Evolutionary conservation across 768 basidiomycete genomes (phyloP), one percentile per base, ranked within the genome.

Genomic region (Chalciporus piperatus): DNA sequence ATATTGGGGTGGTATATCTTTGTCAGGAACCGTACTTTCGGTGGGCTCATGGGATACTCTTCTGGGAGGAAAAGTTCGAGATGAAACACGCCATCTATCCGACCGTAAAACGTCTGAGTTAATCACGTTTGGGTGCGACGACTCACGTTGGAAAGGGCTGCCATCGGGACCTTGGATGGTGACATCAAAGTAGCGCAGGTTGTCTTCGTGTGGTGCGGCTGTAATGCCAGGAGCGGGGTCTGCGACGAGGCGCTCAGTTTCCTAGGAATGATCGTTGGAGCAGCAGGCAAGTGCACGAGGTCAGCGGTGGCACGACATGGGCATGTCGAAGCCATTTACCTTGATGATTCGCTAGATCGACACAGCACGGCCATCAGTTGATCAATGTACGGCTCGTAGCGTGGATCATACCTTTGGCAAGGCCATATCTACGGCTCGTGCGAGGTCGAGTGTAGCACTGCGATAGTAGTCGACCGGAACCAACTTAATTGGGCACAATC

Each of bases 1-100:
- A 99, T 99, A 71, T 99, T 99, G 43, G 97, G 95, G 71, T 98
- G 94, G 76, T 96, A 95, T 76, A 98, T 96, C 85, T 94, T 95
- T 50, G 95, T 97, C 61, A 97, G 75, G 75, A 96, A 98, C 59
- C 96, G 81, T 51, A 99, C 97, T 74, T 99, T 99, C 20, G 97
- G 97, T 0, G 97, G 96, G 45, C 89, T 90, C 97, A 99, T 99
- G 1, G 97, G 97, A 73, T 99, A 99, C 70, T 98, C 97, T 71
- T 98, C 97, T 4, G 97, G 97, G 23, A 99, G 77, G 75, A 98
- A 99, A 40, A 99, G 77, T 71, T 99, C 97, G n/a, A 98, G 80
- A 62, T 86, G 89, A 76, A 98, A 98, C 17, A 89, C 76, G 19
- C 96, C 97, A 61, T 87, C 95, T 97, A 52, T 35, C 4, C 14